phyloP scores from a whole-genome alignment of 345 rosid genomes.

The Euphorbia peplus region DNA sequence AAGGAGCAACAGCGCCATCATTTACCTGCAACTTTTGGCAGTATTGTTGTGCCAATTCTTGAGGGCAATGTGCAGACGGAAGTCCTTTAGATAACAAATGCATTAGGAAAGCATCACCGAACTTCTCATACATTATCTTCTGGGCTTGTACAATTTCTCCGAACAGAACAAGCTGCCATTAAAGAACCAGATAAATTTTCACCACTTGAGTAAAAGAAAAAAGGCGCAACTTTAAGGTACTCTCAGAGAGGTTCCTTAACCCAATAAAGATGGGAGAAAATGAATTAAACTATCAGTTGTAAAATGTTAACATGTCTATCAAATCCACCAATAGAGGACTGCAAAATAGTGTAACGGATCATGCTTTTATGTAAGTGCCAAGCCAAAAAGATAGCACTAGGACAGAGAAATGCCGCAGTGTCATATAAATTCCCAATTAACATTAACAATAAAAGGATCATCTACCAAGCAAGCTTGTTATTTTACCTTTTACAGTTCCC shows the following conservation, averaged over 20 bases:
- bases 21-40: constrained; percentile 89
- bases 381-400: too few relatives aligned
- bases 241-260: not conserved
- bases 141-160: constrained; percentile 86
- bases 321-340: too few relatives aligned
- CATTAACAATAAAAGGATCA: too few relatives aligned
- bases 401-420: too few relatives aligned
- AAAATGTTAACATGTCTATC: not conserved
- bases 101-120: constrained; percentile 71
- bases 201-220: not conserved
- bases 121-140: constrained; percentile 90
- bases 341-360: too few relatives aligned
- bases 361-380: too few relatives aligned
- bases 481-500: too few relatives aligned
- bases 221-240: not conserved
- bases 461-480: too few relatives aligned
- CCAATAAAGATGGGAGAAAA: not conserved
- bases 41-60: constrained; percentile 66
- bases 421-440: too few relatives aligned
- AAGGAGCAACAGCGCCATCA: not conserved
- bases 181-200: constrained; percentile 8
- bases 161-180: constrained; percentile 64
- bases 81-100: constrained; percentile 57
- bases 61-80: constrained; percentile 56
- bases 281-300: not conserved